Conservation (phyloP, 768 basidiomycete species). For the Suillus lakei region DNA sequence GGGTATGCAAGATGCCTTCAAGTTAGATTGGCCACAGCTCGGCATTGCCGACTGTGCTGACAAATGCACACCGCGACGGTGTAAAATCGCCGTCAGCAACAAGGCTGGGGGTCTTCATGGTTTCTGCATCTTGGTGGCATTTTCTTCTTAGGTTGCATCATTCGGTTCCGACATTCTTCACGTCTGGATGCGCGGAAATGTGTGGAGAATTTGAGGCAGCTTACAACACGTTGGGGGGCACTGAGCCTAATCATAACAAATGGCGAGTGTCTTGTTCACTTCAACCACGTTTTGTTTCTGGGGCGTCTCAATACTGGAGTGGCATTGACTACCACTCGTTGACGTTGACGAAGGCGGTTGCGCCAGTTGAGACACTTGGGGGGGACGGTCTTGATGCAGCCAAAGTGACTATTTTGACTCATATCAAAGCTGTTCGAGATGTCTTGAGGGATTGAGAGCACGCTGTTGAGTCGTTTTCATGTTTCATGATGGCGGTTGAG, state of each 20-base stretch:
- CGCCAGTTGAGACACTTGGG: neutral
- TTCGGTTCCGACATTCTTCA: neutral
- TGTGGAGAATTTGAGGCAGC: constrained; percentile 2
- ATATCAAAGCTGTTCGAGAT: constrained; percentile 11
- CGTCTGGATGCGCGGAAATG: neutral
- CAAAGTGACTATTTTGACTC: constrained; percentile 11
- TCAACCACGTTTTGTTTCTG: constrained; percentile 5
- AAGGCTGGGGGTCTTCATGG: neutral
- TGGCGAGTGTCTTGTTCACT: constrained; percentile 21
- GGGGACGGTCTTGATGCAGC: constrained; percentile 1
- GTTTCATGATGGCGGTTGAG: constrained; percentile 15
- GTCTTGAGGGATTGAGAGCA: constrained; percentile 12
- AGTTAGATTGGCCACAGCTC: neutral
- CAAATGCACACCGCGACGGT: constrained; percentile 5
- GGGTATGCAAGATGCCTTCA: neutral
- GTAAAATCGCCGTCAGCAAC: constrained; percentile 3
- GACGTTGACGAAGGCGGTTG: constrained; percentile 1
- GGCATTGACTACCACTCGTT: neutral
- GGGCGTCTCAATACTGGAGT: neutral
- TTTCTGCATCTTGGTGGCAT: constrained; percentile 3
- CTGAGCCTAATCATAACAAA: neutral
- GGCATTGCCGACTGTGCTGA: neutral
- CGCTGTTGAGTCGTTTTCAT: constrained; percentile 15
- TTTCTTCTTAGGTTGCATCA: constrained; percentile 3
- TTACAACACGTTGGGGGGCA: neutral